Evolutionary conservation across 441 rosid genomes (phyloP), one percentile per base, ranked within the genome.

Genomic region (Gossypium davidsonii): DNA sequence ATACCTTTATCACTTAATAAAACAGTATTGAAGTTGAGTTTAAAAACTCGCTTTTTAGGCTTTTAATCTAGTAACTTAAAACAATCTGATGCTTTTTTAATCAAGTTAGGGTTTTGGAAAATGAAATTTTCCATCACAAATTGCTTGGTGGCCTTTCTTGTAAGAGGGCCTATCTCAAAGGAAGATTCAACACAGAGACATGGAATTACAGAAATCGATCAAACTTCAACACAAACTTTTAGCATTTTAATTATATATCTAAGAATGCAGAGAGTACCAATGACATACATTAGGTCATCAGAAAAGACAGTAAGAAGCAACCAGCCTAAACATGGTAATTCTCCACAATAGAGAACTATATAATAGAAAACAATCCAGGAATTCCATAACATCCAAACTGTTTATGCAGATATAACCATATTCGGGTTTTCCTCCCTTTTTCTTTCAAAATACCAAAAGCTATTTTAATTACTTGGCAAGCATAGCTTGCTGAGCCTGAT

Each of bases 401-500:
- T 76, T 77, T 56, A 21, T 12, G 72, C 72, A 28, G 60, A 77
- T 70, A 82, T 82, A 37, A 48, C 20, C 23, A 71, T 25, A 48
- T 48, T 69, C 46, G n/a, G 58, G 71, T 74, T 23, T 49, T 72
- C n/a, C 49, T 63, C 18, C 74, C 64, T 55, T 68, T 44, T 60
- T n/a, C 63, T 15, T 1, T 6, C 39, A 34, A 34, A 34, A 60
- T 28, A n/a, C 37, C 2, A 6, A 72, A 34, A 8, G 3, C 52
- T 48, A 46, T 68, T 6, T 0, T 56, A 51, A 53, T 84, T 84
- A 91, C 83, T 92, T 90, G 46, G 83, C 89, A 14, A 86, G 83
- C 14, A 85, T 10, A 37, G 34, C 75, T 42, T 84, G 85, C 77
- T 88, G 81, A 48, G 89, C 88, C 70, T 85, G 96, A 79, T 82